Percentiles rank a stretch among this genome's conserved stretches.
Evolutionary conservation across 352 stramenopile species (phyloP).

Genomic region (Poterioochromonas sp.): DNA sequence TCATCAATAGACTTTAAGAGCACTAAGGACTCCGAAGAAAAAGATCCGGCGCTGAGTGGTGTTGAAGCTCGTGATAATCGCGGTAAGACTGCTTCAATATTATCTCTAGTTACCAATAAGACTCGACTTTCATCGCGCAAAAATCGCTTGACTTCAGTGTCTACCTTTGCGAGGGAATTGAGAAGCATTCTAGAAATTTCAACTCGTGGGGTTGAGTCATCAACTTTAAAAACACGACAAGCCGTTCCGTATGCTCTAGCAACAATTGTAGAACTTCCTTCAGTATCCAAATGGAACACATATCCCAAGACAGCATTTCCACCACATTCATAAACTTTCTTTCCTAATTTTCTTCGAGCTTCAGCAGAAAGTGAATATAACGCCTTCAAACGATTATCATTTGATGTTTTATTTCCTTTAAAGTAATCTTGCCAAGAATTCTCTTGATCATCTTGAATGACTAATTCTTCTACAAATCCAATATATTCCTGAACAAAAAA

Average conservation of each 20-base stretch:
- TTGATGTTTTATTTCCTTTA: conserved; percentile 51
- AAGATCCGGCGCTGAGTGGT: too few species aligned
- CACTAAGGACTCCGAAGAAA: neutral
- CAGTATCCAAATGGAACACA: conserved; percentile 95
- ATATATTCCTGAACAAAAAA: conserved; percentile 74
- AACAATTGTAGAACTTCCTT: conserved; percentile 93
- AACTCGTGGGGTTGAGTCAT: neutral
- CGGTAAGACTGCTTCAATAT: neutral
- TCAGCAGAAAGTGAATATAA: conserved; percentile 71
- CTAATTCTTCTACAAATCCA: conserved; percentile 85
- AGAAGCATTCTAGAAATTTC: neutral
- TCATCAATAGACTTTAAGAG: neutral
- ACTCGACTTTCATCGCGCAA: neutral
- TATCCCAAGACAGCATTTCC: conserved; percentile 95
- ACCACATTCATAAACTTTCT: conserved; percentile 66
- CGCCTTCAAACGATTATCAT: conserved; percentile 27
- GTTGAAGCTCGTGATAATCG: neutral
- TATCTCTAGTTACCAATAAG: neutral
- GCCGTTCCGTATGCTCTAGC: conserved; percentile 86
- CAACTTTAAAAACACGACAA: conserved; percentile 34
- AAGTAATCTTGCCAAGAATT: conserved; percentile 81
- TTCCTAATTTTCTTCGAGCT: conserved; percentile 42
- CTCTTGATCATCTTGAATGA: conserved; percentile 88
- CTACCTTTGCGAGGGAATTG: neutral
- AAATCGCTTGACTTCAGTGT: neutral